Conservation (phyloP, 2,329 filamentous ascomycete genomes). For the Xylaria sp. region DNA sequence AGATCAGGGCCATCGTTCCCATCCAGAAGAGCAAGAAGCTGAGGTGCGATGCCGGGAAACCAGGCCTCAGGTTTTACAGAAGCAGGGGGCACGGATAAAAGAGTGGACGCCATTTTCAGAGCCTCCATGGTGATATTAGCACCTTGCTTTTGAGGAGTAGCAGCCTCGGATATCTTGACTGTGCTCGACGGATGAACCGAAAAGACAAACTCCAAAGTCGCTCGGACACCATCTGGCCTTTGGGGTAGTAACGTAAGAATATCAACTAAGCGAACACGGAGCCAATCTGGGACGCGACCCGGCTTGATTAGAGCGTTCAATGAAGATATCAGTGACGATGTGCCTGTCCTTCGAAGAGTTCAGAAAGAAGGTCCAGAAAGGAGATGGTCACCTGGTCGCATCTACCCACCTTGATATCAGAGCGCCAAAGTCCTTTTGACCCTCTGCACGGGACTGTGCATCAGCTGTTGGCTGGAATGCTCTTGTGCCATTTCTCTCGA, state of each 20-base stretch:
- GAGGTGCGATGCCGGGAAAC: constrained; percentile 69
- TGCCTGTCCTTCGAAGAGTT: constrained; percentile 57
- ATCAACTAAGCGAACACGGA: constrained; percentile 67
- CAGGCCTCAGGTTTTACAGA: constrained; percentile 66
- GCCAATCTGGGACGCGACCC: constrained; percentile 66
- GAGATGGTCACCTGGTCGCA: constrained; percentile 29
- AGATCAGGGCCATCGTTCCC: constrained; percentile 68
- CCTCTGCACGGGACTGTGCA: constrained; percentile 49
- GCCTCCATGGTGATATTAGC: constrained; percentile 76
- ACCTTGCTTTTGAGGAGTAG: constrained; percentile 64
- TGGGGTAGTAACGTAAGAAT: constrained; percentile 71
- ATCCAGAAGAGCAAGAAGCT: constrained; percentile 71
- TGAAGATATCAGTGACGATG: constrained; percentile 64
- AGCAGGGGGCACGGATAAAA: constrained; percentile 70
- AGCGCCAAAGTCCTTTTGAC: constrained; percentile 57
- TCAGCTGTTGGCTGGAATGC: constrained; percentile 61
- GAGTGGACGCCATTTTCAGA: constrained; percentile 69
- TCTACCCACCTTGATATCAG: constrained; percentile 61
- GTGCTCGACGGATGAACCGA: constrained; percentile 70
- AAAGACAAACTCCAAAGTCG: constrained; percentile 77
- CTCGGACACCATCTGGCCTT: constrained; percentile 71
- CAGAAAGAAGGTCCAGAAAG: constrained; percentile 40
- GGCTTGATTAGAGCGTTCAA: constrained; percentile 74
- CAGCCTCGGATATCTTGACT: constrained; percentile 54
- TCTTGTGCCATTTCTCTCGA: constrained; percentile 56